phyloP scores from a whole-genome alignment of 495 filamentous ascomycete species.

The Penicillium cinerascens region DNA sequence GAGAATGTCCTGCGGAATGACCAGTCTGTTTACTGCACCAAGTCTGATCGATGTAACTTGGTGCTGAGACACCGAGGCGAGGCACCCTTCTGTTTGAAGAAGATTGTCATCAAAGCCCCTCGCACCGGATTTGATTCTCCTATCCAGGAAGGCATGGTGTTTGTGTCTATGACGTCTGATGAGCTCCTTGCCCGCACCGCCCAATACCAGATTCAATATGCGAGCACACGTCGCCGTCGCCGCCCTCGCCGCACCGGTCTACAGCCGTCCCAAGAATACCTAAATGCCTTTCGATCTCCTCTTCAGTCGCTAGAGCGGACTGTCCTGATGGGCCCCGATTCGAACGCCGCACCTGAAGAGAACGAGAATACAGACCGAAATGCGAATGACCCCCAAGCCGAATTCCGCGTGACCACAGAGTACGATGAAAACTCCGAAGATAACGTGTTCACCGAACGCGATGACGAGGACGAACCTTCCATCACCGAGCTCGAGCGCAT shows the following conservation, averaged over 20 bases:
- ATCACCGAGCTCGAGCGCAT: constrained; percentile 26
- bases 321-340: constrained; percentile 22
- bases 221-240: constrained; percentile 23
- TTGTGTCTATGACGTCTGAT: constrained; percentile 78
- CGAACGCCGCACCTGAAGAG: constrained; percentile 22
- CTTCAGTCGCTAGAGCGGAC: constrained; percentile 31
- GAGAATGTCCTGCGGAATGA: constrained; percentile 85
- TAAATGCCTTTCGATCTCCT: constrained; percentile 35
- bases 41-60: constrained; percentile 77
- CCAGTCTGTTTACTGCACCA: constrained; percentile 82
- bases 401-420: constrained; percentile 50
- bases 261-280: constrained; percentile 42
- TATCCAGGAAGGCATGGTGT: constrained; percentile 90
- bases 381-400: constrained; percentile 23
- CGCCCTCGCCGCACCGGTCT: constrained; percentile 27
- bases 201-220: constrained; percentile 71
- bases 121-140: constrained; percentile 76
- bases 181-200: constrained; percentile 71
- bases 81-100: constrained; percentile 74
- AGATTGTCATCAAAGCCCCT: constrained; percentile 84
- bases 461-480: constrained; percentile 23
- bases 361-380: constrained; percentile 15
- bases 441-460: constrained; percentile 24
- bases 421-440: constrained; percentile 46
- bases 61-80: constrained; percentile 75